Evolutionary conservation across 2,329 filamentous ascomycete genomes (phyloP).

Genomic region (Blastomyces silverae): DNA sequence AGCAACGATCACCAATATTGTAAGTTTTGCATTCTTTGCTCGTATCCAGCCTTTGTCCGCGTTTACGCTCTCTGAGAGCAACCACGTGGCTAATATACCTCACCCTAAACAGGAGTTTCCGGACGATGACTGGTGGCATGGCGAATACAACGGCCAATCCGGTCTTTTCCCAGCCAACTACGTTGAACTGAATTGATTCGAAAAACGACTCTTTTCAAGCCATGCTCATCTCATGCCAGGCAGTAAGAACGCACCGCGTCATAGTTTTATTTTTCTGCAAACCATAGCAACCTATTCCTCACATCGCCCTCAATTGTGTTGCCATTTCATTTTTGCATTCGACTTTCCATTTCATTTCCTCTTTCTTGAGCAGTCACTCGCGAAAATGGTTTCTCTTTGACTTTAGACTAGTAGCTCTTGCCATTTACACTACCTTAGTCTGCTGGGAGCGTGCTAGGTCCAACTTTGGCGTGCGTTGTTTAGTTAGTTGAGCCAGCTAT

Average conservation of each 20-base stretch:
- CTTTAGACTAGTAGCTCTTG: background rate
- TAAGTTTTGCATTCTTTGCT: constrained; percentile 42
- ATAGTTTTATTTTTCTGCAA: background rate
- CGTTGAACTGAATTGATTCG: constrained; percentile 38
- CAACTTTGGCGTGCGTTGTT: background rate
- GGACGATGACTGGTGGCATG: constrained; percentile 98
- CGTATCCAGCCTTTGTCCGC: background rate
- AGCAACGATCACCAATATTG: constrained; percentile 70
- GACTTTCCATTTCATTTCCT: background rate
- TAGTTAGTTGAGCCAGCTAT: constrained; percentile 4
- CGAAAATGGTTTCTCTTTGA: constrained; percentile 2
- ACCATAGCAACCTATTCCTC: background rate
- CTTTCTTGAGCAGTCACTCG: background rate
- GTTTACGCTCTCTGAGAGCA: background rate
- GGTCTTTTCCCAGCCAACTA: constrained; percentile 69
- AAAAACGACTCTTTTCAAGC: background rate
- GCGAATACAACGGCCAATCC: constrained; percentile 67
- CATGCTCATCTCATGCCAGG: too few relatives aligned
- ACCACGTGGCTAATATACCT: background rate
- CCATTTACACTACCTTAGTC: background rate
- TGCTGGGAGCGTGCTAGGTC: background rate
- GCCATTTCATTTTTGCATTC: too few relatives aligned
- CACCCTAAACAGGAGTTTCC: constrained; percentile 66
- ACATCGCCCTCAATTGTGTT: constrained; percentile 11
- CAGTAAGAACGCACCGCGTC: background rate